Evolutionary conservation across 176 grass and related monocot genomes (phyloP), one percentile per base, ranked within the genome.

Genomic region (Triticum monococcum): DNA sequence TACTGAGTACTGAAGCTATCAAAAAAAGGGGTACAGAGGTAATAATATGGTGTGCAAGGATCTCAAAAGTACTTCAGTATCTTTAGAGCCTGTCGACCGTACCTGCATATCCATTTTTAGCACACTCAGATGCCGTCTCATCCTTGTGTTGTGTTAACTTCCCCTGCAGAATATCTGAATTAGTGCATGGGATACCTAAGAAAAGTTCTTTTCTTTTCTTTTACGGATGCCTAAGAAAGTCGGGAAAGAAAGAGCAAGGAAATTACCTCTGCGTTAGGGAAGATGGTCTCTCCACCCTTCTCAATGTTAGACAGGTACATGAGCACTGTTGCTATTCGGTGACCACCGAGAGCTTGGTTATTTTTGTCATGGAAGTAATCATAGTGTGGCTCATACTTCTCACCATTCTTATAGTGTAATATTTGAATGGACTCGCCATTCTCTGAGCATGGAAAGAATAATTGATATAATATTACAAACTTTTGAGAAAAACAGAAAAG

Each of bases 61-160:
- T 40, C 30, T 40, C 63, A 36, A 87, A 36, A 10, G 61, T 74
- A 79, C 45, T 61, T 79, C 22, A 16, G 41, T n/a, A 68, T 75
- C 48, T 40, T 85, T 12, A 65, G 50, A 54, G 16, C 50, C 14
- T 54, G 46, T 65, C 18, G 33, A 59, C 8, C 45, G 61, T 93
- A 95, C 95, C 93, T 95, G 93, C 91, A 86, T 92, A 98, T 64
- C 96, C 96, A 81, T 85, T 90, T 98, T 72, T 95, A 17, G 93
- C 96, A 75, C 95, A 98, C 7, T 95, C 91, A 70, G 96, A 98
- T 91, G 88, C 92, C 0, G 89, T 90, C 7, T 92, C 93, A 50
- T 95, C 91, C 86, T 95, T 98, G 48, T 20, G 77, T 80, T 98
- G 96, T 65, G 67, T 52, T 33, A 91, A 60, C 83, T 95, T 98